Evolutionary conservation across 129 eudicot genomes (phyloP).

Genomic region (Pseudognaphalium luteoalbum): DNA sequence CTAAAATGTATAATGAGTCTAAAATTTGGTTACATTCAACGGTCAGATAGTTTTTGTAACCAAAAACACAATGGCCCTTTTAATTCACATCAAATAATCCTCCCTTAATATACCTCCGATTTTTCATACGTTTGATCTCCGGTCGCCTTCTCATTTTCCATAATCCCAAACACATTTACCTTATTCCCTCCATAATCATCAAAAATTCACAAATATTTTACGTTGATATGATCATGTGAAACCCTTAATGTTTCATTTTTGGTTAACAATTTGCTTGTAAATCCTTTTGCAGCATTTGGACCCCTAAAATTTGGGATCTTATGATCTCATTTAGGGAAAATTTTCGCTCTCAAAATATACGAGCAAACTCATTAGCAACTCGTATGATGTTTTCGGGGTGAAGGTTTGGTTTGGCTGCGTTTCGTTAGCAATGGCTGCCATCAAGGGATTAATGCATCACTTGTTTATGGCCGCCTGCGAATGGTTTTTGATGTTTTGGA

Average conservation of each 20-base stretch:
- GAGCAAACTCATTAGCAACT: neutral
- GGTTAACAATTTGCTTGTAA: neutral
- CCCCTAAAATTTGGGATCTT: slow-evolving; percentile 29
- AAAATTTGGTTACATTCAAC: slow-evolving; percentile 46
- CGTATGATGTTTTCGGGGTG: slow-evolving; percentile 30
- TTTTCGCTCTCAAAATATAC: slow-evolving; percentile 8
- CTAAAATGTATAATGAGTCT: no score
- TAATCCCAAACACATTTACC: slow-evolving; percentile 12
- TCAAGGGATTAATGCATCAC: slow-evolving; percentile 44
- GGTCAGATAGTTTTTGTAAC: slow-evolving; percentile 36
- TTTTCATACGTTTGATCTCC: slow-evolving; percentile 32
- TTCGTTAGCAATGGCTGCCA: slow-evolving; percentile 47
- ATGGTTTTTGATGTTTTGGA: slow-evolving; percentile 83
- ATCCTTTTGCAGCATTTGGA: slow-evolving; percentile 21
- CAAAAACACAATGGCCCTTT: slow-evolving; percentile 27
- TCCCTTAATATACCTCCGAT: slow-evolving; percentile 37
- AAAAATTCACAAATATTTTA: neutral
- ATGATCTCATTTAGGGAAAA: slow-evolving; percentile 29
- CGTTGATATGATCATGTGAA: slow-evolving; percentile 10
- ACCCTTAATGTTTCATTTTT: neutral
- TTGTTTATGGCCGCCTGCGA: slow-evolving; percentile 65
- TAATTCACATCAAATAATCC: slow-evolving; percentile 11
- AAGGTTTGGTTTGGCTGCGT: slow-evolving; percentile 17
- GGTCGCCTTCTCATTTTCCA: slow-evolving; percentile 33
- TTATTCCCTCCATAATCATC: neutral